Evolutionary conservation across 352 stramenopile species (phyloP).

Genomic region (Pythium folliculosum): DNA sequence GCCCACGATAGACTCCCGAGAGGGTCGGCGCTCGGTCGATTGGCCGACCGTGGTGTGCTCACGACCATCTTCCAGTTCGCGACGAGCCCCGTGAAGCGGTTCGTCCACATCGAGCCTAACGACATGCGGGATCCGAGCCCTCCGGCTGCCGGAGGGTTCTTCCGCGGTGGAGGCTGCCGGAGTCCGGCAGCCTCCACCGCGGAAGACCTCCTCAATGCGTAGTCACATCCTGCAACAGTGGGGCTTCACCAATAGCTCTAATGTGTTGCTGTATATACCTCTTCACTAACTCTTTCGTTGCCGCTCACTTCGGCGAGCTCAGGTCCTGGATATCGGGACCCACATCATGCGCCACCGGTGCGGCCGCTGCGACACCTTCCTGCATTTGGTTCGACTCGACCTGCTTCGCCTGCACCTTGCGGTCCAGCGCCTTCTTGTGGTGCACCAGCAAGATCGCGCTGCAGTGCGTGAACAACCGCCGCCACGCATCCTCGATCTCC

Average conservation of each 20-base stretch:
- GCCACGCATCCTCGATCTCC: conserved; percentile 50
- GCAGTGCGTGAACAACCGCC: conserved; percentile 43
- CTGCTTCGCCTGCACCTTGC: conserved; percentile 4
- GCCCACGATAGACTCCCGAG: background rate
- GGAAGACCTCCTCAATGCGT: too few species aligned
- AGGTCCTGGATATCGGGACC: background rate
- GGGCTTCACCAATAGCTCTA: too few species aligned
- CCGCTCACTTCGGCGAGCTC: background rate
- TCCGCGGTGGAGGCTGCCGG: too few species aligned
- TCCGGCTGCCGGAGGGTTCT: too few species aligned
- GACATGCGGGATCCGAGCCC: too few species aligned
- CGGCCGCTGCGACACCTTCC: background rate
- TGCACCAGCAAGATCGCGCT: conserved; percentile 49
- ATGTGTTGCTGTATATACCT: too few species aligned
- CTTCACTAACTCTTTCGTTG: background rate
- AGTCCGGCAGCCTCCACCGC: too few species aligned
- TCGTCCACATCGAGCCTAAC: conserved; percentile 1
- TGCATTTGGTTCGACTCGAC: conserved; percentile 8
- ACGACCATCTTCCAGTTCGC: conserved; percentile 6
- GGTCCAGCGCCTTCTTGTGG: conserved; percentile 30
- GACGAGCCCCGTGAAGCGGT: background rate
- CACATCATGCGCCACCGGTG: background rate
- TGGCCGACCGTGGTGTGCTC: conserved; percentile 1
- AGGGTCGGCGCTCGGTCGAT: background rate
- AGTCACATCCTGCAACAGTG: too few species aligned